These are phyloP conservation scores for Syncephalastrum sp. DNA, from an alignment of 371 early-diverging fungal species.

Conservation along the genomic window DNA sequence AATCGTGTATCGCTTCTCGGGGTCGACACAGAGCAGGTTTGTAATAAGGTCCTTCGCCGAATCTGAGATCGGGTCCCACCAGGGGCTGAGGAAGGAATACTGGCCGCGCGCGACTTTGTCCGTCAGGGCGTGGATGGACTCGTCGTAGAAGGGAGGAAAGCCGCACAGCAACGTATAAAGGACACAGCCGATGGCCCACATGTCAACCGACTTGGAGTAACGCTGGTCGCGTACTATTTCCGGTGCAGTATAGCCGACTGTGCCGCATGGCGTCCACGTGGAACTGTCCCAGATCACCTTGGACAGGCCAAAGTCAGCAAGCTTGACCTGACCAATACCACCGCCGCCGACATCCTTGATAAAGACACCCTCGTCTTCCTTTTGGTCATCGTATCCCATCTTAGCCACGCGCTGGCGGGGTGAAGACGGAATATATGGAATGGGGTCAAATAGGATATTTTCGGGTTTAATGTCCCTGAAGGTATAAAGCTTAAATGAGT, in stretches of 20 bases:
- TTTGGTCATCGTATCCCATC: conserved; percentile 50
- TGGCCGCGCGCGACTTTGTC: conserved; percentile 77
- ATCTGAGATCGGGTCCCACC: conserved; percentile 86
- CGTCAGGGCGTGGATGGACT: conserved; percentile 71
- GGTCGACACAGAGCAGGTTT: conserved; percentile 80
- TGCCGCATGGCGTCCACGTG: conserved; percentile 90
- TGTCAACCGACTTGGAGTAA: conserved; percentile 85
- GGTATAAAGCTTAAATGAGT: not conserved
- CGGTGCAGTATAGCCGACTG: conserved; percentile 90
- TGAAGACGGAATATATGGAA: conserved; percentile 58
- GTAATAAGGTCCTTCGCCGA: conserved; percentile 80
- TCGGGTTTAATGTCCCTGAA: conserved; percentile 93
- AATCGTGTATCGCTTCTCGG: conserved; percentile 81
- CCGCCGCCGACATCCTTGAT: conserved; percentile 74
- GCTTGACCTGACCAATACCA: conserved; percentile 80
- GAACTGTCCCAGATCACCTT: conserved; percentile 81
- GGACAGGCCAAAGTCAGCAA: conserved; percentile 87
- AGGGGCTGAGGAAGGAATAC: conserved; percentile 77
- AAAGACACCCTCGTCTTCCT: conserved; percentile 75
- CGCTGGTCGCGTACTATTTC: conserved; percentile 83
- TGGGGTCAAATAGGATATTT: conserved; percentile 85
- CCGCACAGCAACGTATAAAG: conserved; percentile 88
- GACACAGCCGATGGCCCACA: conserved; percentile 95
- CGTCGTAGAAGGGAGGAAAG: conserved; percentile 90
- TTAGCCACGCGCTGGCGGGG: conserved; percentile 19